phyloP scores from a whole-genome alignment of 306 rosid genomes.

The Ammopiptanthus mongolicus region DNA sequence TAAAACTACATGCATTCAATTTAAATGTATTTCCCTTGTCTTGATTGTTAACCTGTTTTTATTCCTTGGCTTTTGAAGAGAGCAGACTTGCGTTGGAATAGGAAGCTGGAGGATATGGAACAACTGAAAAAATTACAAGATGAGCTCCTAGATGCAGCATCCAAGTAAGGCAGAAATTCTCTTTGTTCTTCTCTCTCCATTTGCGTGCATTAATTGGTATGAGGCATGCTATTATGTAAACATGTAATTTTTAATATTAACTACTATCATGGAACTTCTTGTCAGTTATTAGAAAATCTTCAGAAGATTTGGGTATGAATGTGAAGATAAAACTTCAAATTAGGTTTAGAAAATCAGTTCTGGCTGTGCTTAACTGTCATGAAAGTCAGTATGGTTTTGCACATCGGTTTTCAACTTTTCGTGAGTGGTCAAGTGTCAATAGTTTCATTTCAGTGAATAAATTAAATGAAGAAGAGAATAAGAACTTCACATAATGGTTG shows the following conservation, averaged over 20 bases:
- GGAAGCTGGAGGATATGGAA: slow-evolving; percentile 66
- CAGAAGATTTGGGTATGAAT: background rate
- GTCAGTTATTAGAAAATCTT: background rate
- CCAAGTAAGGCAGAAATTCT: slow-evolving; percentile 42
- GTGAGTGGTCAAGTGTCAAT: background rate
- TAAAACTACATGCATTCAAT: background rate
- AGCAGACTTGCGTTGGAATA: slow-evolving; percentile 87
- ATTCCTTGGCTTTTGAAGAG: slow-evolving; percentile 49
- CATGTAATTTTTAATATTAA: background rate
- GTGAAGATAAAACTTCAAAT: background rate
- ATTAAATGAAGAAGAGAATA: background rate
- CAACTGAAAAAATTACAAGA: slow-evolving; percentile 70
- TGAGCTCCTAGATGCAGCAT: slow-evolving; percentile 75
- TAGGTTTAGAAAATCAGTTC: slow-evolving; percentile 2
- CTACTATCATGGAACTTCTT: background rate
- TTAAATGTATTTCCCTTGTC: background rate
- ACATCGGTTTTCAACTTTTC: background rate
- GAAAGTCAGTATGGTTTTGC: background rate
- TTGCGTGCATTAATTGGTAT: background rate
- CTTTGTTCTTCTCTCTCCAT: background rate
- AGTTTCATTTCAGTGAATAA: background rate
- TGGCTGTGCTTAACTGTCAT: background rate
- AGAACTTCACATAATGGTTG: background rate
- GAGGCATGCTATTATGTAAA: background rate
- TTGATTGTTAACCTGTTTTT: slow-evolving; percentile 13